Percentiles rank a stretch among this genome's conserved stretches.
phyloP scores from a whole-genome alignment of 2,329 filamentous ascomycete species.

The Paecilomyces niveus region DNA sequence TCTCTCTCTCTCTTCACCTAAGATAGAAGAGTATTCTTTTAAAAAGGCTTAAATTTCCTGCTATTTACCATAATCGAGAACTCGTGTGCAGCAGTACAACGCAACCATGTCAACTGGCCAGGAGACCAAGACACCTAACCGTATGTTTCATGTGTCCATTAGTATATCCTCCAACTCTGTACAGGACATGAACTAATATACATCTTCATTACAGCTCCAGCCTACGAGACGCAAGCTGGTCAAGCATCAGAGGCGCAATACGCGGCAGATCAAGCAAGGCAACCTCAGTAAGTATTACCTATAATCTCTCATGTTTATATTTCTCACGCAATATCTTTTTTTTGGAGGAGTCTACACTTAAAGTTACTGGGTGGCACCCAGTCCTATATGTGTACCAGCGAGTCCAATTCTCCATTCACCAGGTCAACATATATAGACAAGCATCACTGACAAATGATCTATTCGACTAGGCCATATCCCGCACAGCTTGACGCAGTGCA shows the following conservation, averaged over 20 bases:
- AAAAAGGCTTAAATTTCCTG: background rate
- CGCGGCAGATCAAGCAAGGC: background rate
- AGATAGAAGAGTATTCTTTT: background rate
- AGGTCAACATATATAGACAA: background rate
- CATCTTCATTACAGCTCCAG: background rate
- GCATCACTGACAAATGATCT: background rate
- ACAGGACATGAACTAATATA: background rate
- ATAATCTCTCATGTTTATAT: background rate
- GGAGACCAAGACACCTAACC: background rate
- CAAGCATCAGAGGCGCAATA: background rate
- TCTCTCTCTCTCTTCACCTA: background rate
- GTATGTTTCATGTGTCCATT: background rate
- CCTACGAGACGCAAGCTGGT: background rate
- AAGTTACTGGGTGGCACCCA: too few relatives aligned
- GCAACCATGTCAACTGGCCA: background rate
- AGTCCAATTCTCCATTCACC: background rate
- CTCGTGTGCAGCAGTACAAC: background rate
- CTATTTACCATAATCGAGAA: background rate
- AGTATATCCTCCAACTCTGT: background rate
- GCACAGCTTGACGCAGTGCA: background rate
- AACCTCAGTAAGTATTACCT: background rate
- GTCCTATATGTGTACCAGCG: background rate
- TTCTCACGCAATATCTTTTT: too few relatives aligned
- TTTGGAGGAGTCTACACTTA: too few relatives aligned
- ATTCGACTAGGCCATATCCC: background rate